Evolutionary conservation across 2,329 filamentous ascomycete species (phyloP), one percentile per base, ranked within the genome.

Genomic region (Fragosphaeria purpurea): DNA sequence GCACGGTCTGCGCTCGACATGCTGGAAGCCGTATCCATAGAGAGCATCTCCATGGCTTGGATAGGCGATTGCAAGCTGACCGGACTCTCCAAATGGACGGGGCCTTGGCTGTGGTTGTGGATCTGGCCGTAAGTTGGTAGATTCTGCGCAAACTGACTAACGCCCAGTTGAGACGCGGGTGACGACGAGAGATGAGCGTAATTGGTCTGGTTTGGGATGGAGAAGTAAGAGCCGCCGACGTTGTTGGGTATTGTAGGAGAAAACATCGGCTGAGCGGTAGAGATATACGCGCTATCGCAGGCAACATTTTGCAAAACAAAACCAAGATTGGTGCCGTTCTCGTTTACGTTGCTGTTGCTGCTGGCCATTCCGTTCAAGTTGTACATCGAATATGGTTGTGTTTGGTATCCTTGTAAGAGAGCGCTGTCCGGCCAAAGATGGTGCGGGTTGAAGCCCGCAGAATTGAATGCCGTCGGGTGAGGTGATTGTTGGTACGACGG

Each of bases 401-500:
- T 11, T 40, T 66, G 63, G 44, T 65, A 68, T 40, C 60, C 60
- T 9, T 64, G 59, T 30, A 63, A 41, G 41, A 61, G 59, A 5
- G 61, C 58, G 31, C 49, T 52, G 46, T 70, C 68, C 33, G 65
- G 65, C 69, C 68, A 72, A 4, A 64, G 55, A 3, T 63, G 60
- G 31, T 63, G 61, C 9, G 67, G 63, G 50, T 65, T 61, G 53
- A 68, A 64, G 11, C 63, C 64, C 12, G 62, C 62, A 30, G 68
- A 65, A 48, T 70, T 68, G 59, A 70, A 71, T 7, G 67, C 61
- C 1, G 67, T 63, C 37, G 67, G 68, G 1, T 65, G 65, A 5
- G 67, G 61, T 2, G 63, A 59, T 31, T 67, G 63, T 35, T 68
- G 68, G 48, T 68, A 64, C 13, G 58, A 57, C 4, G 61, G 62